Base-by-base conservation (phyloP, 441 rosid species). In the Bruguiera hainesii region DNA sequence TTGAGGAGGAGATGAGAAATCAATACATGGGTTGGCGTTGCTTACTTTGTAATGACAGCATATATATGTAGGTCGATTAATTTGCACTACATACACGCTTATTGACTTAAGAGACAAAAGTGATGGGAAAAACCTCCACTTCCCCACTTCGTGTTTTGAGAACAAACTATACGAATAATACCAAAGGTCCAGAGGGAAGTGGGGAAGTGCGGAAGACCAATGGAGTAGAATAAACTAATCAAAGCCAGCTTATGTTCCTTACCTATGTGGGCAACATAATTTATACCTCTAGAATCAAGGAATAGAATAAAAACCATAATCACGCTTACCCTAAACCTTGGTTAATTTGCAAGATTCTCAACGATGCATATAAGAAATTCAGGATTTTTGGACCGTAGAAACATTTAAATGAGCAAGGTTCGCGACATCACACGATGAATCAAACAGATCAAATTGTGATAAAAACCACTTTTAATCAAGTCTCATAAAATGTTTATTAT, bases 1-100 rank as follows among this genome's bases (percentile, higher is more conserved):
- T 10, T 9, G 64, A 26, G 25, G 46, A 26, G 33, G 19, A 39
- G 35, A 11, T 13, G 46, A 64, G 61, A 70, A 72, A 61, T 72
- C 63, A 71, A 60, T 18, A 42, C 49, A 53, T 26, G 73, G 59
- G 71, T 25, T 73, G 55, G 60, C 69, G 61, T 37, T 71, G 23
- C 28, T 71, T 60, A 20, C 11, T 19, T 61, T 46, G 48, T 19
- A n/a, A 28, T 67, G 72, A 46, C 63, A 63, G 35, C 42, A 2
- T 50, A 23, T 29, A 29, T 30, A 55, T 37, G 31, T 28, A 29
- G 28, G 52, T 61, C 61, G 73, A 65, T 26, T 26, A 26, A 26
- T 61, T 68, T 60, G 56, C 48, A 42, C 48, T 3, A 13, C 13
- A 13, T 42, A 42, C 1, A 3, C 48, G 48, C 13, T 18, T 42